Base-by-base conservation (phyloP, 257 asterid species). In the Catharanthus roseus region DNA sequence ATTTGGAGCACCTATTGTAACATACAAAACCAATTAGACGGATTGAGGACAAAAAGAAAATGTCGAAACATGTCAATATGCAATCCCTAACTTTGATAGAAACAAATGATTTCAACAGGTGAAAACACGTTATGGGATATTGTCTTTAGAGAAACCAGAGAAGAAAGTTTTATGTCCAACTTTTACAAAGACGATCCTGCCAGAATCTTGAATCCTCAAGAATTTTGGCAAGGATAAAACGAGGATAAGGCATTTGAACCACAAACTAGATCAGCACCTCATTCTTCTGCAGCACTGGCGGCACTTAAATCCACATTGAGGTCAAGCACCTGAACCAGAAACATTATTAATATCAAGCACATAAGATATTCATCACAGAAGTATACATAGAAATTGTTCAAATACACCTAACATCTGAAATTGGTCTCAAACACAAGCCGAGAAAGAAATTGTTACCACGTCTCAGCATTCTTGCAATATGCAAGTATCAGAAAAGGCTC, bases 271-370 rank as follows among this genome's bases (percentile, higher is more conserved):
- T 53, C 78, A 50, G 64, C 47, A 41, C 65, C 65, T 83, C 81
- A 80, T 77, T 80, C 87, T 80, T 83, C 87, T 21, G 87, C 87
- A 21, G 85, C 87, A 67, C 81, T 83, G 38, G 87, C 87, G 51
- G 83, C 81, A 72, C 83, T 80, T 57, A 83, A 73, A 68, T 83
- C 87, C 77, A 83, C 87, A 34, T 83, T 77, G 50, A 83, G 83
- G 73, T 83, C 85, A 62, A 83, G 79, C 69, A 62, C 79, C 87
- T 83, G 75, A 34, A 67, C 23, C 61, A 67, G 29, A 42, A 24
- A 50, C 19, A 60, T 15, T 11, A 9, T 13, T 56, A 26, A 26
- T 56, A 56, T 56, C 1, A 3, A 11, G 29, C 5, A 47, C 2
- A 47, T 58, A 23, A 15, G 65, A 31, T 12, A 45, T 26, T 57